Evolutionary conservation across 768 basidiomycete genomes (phyloP).

Genomic region (Pisolithus tinctorius): DNA sequence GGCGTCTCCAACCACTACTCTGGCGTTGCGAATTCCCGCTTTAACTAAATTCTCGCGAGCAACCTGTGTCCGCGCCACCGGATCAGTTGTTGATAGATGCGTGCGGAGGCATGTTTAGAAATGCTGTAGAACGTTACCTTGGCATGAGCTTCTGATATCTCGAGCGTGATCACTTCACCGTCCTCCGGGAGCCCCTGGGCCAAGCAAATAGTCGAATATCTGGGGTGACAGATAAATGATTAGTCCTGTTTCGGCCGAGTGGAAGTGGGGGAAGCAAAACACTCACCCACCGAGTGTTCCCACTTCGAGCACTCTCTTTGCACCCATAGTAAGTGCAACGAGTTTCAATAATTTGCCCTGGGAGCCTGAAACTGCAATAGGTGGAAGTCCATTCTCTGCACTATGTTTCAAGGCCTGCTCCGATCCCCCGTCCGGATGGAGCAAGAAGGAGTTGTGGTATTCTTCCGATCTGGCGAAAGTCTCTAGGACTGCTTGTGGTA

Average conservation of each 20-base stretch:
- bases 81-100: neutral
- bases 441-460: slow-evolving; percentile 53
- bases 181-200: slow-evolving; percentile 40
- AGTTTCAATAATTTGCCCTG: slow-evolving; percentile 55
- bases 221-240: slow-evolving; percentile 1
- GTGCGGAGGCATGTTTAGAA: neutral
- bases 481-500: too few species aligned
- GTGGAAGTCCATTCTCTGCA: slow-evolving; percentile 39
- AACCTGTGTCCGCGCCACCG: slow-evolving; percentile 30
- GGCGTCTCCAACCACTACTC: slow-evolving; percentile 47
- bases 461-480: too few species aligned
- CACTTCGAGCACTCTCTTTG: slow-evolving; percentile 55
- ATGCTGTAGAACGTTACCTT: slow-evolving; percentile 24
- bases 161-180: slow-evolving; percentile 43
- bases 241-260: too few species aligned
- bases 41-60: slow-evolving; percentile 50
- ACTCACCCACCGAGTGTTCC: slow-evolving; percentile 59
- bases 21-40: slow-evolving; percentile 46
- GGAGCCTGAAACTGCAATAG: slow-evolving; percentile 43
- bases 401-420: slow-evolving; percentile 37
- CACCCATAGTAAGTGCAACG: slow-evolving; percentile 42
- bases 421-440: slow-evolving; percentile 35
- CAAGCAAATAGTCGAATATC: slow-evolving; percentile 31
- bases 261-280: neutral
- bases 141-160: slow-evolving; percentile 40